Percentiles rank a stretch among this genome's conserved stretches.
phyloP scores from a whole-genome alignment of 2,329 filamentous ascomycete genomes.

The Claviceps sp. region DNA sequence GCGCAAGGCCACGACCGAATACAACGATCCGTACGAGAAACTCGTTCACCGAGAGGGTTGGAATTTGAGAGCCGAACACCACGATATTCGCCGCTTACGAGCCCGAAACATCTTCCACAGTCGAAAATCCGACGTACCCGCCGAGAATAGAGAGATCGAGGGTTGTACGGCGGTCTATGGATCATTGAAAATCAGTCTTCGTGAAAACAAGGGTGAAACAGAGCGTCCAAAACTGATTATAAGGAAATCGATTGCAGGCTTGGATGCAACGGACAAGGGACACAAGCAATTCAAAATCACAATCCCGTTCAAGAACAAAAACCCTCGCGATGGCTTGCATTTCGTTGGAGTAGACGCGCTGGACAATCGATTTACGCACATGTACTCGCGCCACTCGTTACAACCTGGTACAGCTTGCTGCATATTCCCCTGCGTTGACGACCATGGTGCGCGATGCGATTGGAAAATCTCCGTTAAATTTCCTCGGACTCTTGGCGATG shows the following conservation, averaged over 20 bases:
- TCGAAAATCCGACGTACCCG: constrained; percentile 38
- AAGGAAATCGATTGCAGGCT: constrained; percentile 26
- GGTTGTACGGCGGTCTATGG: constrained; percentile 44
- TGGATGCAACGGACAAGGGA: constrained; percentile 23
- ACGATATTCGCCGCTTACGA: constrained; percentile 58
- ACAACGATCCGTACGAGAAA: constrained; percentile 53
- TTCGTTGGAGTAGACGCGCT: constrained; percentile 76
- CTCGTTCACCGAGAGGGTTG: constrained; percentile 47
- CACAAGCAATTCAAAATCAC: constrained; percentile 35
- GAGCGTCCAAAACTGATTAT: constrained; percentile 30
- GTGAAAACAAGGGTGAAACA: constrained; percentile 22
- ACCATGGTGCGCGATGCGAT: constrained; percentile 63
- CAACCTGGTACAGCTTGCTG: constrained; percentile 70
- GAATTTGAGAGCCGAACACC: constrained; percentile 57
- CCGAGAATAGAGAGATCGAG: constrained; percentile 39
- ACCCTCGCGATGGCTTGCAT: constrained; percentile 74
- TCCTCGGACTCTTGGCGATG: constrained; percentile 76
- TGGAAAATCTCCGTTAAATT: constrained; percentile 86
- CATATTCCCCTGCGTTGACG: constrained; percentile 88
- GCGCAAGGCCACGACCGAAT: constrained; percentile 29
- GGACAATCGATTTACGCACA: constrained; percentile 77
- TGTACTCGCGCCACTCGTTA: constrained; percentile 72
- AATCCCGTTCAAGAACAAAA: constrained; percentile 65
- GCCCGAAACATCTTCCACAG: constrained; percentile 40
- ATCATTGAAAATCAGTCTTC: constrained; percentile 33